Evolutionary conservation across 768 basidiomycete species (phyloP).

Genomic region (Suillus placidus): DNA sequence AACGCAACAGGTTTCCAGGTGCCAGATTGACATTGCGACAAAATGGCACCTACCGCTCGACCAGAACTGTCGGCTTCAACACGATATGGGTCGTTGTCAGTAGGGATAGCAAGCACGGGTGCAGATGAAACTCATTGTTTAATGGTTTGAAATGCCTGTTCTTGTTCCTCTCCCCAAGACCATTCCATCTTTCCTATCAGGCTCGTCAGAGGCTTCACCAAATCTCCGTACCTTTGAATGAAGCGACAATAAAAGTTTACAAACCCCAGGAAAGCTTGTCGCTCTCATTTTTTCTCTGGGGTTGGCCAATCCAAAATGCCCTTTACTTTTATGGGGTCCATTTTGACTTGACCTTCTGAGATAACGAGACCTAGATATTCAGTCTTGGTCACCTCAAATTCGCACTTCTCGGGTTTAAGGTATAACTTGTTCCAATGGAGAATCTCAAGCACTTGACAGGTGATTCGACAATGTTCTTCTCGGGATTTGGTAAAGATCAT

Average conservation of each 20-base stretch:
- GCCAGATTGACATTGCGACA: slow-evolving; percentile 28
- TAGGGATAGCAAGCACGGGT: slow-evolving; percentile 28
- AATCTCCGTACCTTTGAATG: slow-evolving; percentile 32
- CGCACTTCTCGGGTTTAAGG: slow-evolving; percentile 25
- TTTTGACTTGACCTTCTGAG: slow-evolving; percentile 26
- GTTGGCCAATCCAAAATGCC: slow-evolving; percentile 46
- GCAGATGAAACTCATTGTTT: slow-evolving; percentile 29
- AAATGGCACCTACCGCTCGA: slow-evolving; percentile 33
- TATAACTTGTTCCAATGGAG: slow-evolving; percentile 30
- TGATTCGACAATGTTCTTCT: slow-evolving; percentile 18
- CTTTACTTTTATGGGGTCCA: slow-evolving; percentile 42
- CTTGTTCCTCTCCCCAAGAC: slow-evolving; percentile 26
- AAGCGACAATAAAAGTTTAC: slow-evolving; percentile 40
- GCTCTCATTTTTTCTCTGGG: slow-evolving; percentile 28
- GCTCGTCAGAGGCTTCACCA: slow-evolving; percentile 30
- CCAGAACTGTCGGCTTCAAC: slow-evolving; percentile 37
- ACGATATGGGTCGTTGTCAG: slow-evolving; percentile 17
- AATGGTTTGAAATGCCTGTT: slow-evolving; percentile 31
- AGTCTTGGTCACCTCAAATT: slow-evolving; percentile 20
- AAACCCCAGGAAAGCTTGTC: slow-evolving; percentile 47
- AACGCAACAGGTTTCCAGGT: slow-evolving; percentile 43
- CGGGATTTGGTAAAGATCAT: slow-evolving; percentile 30
- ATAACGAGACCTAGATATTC: slow-evolving; percentile 41
- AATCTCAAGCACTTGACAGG: too few species aligned
- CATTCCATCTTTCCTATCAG: slow-evolving; percentile 32